These are phyloP conservation scores for Alopecurus myosuroides DNA, from an alignment of 176 grass and related monocot species.

Conservation along the genomic window DNA sequence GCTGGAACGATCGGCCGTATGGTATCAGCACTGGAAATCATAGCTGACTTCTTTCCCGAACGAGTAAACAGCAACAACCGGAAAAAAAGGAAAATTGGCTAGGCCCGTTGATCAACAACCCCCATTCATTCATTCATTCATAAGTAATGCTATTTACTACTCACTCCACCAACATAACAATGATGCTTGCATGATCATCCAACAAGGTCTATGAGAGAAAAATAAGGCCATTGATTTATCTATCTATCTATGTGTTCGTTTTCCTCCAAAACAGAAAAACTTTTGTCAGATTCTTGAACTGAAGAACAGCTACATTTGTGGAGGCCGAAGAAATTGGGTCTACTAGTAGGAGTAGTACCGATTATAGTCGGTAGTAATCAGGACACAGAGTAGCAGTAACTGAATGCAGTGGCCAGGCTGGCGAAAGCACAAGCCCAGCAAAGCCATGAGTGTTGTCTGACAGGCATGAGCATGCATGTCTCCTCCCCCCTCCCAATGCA, in stretches of 20 bases:
- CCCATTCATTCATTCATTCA: background rate
- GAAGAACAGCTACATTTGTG: background rate
- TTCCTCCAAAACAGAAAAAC: background rate
- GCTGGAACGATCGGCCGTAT: constrained; percentile 13
- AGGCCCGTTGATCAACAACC: background rate
- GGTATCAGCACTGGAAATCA: background rate
- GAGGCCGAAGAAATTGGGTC: background rate
- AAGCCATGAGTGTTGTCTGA: background rate
- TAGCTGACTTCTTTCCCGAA: constrained; percentile 22
- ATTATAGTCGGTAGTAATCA: background rate
- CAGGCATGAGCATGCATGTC: background rate
- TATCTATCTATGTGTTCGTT: background rate
- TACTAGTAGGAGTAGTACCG: background rate
- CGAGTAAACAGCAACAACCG: background rate
- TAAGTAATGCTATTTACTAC: background rate
- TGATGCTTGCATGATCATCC: background rate
- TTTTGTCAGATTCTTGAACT: background rate
- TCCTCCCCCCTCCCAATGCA: constrained; percentile 24
- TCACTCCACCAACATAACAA: background rate
- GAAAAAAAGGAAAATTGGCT: background rate
- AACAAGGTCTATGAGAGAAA: background rate
- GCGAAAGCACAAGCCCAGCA: constrained; percentile 19
- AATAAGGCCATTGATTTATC: background rate
- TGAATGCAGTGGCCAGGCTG: constrained; percentile 44
- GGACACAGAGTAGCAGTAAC: background rate